phyloP scores from a whole-genome alignment of 2,329 filamentous ascomycete genomes.

The Exophiala sideris region DNA sequence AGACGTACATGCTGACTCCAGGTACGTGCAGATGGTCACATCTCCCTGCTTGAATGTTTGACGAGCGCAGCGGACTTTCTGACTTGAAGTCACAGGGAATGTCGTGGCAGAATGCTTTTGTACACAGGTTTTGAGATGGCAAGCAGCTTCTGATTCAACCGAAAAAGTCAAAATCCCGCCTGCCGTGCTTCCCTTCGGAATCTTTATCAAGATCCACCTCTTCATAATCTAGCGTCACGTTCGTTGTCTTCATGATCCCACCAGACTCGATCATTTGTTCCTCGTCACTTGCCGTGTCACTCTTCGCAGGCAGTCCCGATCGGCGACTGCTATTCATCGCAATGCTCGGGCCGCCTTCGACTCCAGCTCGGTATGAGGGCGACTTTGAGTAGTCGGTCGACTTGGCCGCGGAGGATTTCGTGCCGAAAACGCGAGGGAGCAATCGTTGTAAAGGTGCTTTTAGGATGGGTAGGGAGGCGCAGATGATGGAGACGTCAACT shows the following conservation, averaged over 20 bases:
- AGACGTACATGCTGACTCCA: no score
- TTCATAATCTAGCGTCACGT: slow-evolving; percentile 7
- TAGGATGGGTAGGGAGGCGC: slow-evolving; percentile 39
- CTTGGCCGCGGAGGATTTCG: slow-evolving; percentile 3
- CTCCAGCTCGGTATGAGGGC: not conserved
- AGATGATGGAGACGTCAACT: slow-evolving; percentile 13
- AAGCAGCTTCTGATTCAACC: no score
- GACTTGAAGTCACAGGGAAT: no score
- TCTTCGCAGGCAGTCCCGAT: not conserved
- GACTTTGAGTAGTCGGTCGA: not conserved
- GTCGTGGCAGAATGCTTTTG: no score
- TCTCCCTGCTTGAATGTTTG: no score
- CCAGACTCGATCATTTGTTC: slow-evolving; percentile 1
- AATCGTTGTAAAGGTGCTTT: slow-evolving; percentile 42
- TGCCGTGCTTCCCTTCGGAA: not conserved
- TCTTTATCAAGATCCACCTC: slow-evolving; percentile 1
- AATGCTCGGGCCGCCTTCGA: not conserved
- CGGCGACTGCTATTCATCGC: not conserved
- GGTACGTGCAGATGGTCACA: no score
- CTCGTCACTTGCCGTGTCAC: slow-evolving; percentile 5
- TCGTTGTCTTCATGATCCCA: slow-evolving; percentile 2
- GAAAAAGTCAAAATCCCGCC: no score
- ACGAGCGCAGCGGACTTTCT: no score
- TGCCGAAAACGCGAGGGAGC: slow-evolving; percentile 37
- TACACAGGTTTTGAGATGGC: no score